Evolutionary conservation across 768 basidiomycete species (phyloP), one percentile per base, ranked within the genome.

Genomic region (Boletellus ananas): DNA sequence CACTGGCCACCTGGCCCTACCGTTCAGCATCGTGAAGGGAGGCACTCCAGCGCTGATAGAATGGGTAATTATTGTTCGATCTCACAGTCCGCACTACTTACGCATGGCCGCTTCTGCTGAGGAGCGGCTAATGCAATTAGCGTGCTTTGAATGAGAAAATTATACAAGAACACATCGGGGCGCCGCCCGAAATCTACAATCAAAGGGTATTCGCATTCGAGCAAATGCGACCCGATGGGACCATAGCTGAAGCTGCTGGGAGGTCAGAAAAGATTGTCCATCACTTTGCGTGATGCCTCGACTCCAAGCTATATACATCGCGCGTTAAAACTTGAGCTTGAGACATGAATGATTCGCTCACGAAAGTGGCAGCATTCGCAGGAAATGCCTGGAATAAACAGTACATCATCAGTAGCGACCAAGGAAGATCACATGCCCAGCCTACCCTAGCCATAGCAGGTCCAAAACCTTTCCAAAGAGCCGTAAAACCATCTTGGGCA

Each of bases 391-490:
- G 56, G 13, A 40, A 23, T n/a, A 23, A 50, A 21, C n/a, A 34
- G 11, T 4, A 36, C 11, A 6, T 60, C 13, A 56, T 60, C 13
- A 56, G 38, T 39, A 18, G 36, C 43, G 5, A n/a, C 20, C n/a
- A 31, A 48, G 25, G 1, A 34, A 36, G 33, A 17, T 33, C 29
- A 25, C 41, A 11, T 45, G 35, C 31, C 45, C 18, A 25, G 72
- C 86, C 47, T 66, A 90, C 90, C 62, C 91, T 73, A 52, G 85
- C 84, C 95, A 98, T 97, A 16, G 96, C 96, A 14, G 95, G 96
- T 40, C 91, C 94, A 65, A 99, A 91, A 10, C 96, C 96, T 70
- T 89, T 98, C 92, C 94, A 99, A 10, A 99, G 74, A 1, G 95
- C 94, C 25, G 70, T 70, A 16, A 90, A 75, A 37, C 96, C 96